A percentile compares a stretch with the other conserved stretches of the same genome.
These are phyloP conservation scores for Kluyveromyces wickerhamii DNA, from an alignment of 805 yeast genomes.

Conservation along the genomic window DNA sequence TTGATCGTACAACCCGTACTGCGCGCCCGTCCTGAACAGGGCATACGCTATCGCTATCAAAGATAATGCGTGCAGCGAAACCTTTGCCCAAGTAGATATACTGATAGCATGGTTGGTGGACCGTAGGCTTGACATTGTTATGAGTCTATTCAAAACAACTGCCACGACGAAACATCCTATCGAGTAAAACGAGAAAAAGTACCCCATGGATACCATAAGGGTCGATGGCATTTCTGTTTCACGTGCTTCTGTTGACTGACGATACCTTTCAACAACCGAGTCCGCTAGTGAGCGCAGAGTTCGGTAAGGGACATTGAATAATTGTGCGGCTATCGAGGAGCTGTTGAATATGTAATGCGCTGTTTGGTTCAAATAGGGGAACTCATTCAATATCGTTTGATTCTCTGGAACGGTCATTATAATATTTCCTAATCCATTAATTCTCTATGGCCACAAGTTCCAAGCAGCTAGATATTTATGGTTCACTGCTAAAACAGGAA, in stretches of 20 bases:
- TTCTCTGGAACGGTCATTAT: neutral
- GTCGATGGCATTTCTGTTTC: too few species aligned
- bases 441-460: too few species aligned
- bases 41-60: constrained; percentile 13
- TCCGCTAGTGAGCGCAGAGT: constrained; percentile 14
- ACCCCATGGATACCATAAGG: neutral
- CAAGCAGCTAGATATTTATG: too few species aligned
- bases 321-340: constrained; percentile 8
- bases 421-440: too few species aligned
- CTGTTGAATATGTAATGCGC: constrained; percentile 11
- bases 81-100: constrained; percentile 23
- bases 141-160: constrained; percentile 47
- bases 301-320: constrained; percentile 17
- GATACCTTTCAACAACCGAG: constrained; percentile 20
- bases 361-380: constrained; percentile 22
- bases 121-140: constrained; percentile 48
- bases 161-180: constrained; percentile 51
- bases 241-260: neutral
- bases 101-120: constrained; percentile 23
- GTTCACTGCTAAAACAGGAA: too few species aligned
- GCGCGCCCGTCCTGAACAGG: constrained; percentile 10
- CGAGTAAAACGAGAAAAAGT: constrained; percentile 44
- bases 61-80: constrained; percentile 27
- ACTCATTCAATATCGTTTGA: constrained; percentile 7
- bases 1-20: constrained; percentile 7